Conservation (phyloP, 169 alveolate species). For the Plasmodium inui region DNA sequence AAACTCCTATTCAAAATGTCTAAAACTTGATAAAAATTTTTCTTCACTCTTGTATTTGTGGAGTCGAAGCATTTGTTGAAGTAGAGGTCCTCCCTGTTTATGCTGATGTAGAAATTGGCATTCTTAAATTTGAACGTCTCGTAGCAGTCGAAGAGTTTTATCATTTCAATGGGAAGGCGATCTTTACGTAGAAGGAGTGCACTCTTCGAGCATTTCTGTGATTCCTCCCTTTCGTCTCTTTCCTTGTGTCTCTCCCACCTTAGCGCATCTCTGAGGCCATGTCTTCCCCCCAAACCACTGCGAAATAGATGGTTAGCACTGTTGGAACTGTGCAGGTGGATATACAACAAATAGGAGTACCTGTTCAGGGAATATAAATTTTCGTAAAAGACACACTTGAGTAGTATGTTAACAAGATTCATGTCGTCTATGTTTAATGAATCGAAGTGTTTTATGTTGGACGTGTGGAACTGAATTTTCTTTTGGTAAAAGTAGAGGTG, state of each 20-base stretch:
- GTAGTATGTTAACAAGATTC: slow-evolving; percentile 30
- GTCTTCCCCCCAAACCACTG: not conserved
- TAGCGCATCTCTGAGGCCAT: not conserved
- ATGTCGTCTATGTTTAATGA: slow-evolving; percentile 33
- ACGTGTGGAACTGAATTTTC: not conserved
- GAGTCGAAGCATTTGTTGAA: slow-evolving; percentile 45
- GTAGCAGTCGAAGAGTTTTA: slow-evolving; percentile 25
- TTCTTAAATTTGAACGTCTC: slow-evolving; percentile 38
- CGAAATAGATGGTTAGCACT: not conserved
- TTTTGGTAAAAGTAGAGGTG: not conserved
- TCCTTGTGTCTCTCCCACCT: not conserved
- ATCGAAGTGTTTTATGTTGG: slow-evolving; percentile 56
- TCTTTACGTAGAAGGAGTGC: not conserved
- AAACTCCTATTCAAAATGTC: slow-evolving; percentile 19
- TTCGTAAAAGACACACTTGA: slow-evolving; percentile 41
- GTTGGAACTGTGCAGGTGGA: not conserved
- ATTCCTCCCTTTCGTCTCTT: not conserved
- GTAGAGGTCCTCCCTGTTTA: slow-evolving; percentile 70
- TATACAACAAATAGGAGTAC: slow-evolving; percentile 4
- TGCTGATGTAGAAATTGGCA: slow-evolving; percentile 13
- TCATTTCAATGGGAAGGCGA: not conserved
- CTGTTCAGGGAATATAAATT: slow-evolving; percentile 32
- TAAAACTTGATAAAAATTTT: slow-evolving; percentile 27
- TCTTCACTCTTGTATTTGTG: slow-evolving; percentile 4
- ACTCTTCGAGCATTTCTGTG: not conserved